Evolutionary conservation across 306 rosid genomes (phyloP).

Genomic region (Gastrolobium bilobum): DNA sequence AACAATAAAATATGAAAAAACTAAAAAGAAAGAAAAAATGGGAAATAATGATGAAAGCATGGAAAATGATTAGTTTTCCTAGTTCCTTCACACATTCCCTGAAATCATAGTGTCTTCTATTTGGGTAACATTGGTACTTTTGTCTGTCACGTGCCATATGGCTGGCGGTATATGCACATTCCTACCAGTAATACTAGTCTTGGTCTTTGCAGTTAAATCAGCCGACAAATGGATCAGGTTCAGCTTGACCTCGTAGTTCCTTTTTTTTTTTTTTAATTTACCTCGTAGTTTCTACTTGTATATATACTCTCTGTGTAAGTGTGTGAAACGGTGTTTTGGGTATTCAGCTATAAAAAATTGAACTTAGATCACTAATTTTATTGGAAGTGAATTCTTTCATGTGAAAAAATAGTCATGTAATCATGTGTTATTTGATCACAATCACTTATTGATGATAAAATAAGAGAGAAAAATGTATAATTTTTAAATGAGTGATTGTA

Average conservation of each 20-base stretch:
- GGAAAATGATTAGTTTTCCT: constrained; percentile 45
- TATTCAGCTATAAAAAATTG: neutral
- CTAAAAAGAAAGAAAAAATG: no score
- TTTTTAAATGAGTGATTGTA: no score
- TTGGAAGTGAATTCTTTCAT: no score
- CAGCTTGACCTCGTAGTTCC: neutral
- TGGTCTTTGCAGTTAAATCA: neutral
- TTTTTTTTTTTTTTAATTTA: no score
- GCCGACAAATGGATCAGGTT: neutral
- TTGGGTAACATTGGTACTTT: constrained; percentile 51
- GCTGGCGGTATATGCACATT: neutral
- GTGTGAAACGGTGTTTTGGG: neutral
- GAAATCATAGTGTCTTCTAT: constrained; percentile 64
- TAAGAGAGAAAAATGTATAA: no score
- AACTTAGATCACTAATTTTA: neutral
- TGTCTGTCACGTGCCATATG: constrained; percentile 48
- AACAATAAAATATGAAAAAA: neutral
- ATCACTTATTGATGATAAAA: no score
- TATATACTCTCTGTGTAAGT: neutral
- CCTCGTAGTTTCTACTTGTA: neutral
- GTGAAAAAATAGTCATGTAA: no score
- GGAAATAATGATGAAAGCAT: constrained; percentile 3
- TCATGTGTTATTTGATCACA: no score
- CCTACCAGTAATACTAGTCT: neutral
- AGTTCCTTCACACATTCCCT: constrained; percentile 49